These are phyloP conservation scores for Inonotus obliquus DNA, from an alignment of 1,284 basidiomycete genomes.

Conservation along the genomic window DNA sequence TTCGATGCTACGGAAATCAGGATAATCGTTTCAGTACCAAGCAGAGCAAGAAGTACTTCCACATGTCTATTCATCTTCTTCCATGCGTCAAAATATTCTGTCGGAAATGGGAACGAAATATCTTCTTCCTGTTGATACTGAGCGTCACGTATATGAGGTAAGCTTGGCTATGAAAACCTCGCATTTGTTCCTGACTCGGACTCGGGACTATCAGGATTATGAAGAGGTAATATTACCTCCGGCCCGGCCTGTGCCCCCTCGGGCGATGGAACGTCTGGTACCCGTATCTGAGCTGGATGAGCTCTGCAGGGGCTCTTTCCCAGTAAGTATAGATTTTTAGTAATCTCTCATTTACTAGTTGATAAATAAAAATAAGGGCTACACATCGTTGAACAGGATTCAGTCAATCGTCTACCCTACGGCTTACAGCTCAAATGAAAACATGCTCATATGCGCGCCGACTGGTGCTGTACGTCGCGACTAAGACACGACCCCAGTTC, in stretches of 20 bases:
- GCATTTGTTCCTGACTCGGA: background rate
- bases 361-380: constrained; percentile 52
- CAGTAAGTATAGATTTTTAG: constrained; percentile 43
- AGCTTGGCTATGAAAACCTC: constrained; percentile 11
- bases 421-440: constrained; percentile 93
- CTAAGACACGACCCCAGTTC: too few relatives aligned
- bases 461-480: constrained; percentile 15
- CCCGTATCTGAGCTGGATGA: constrained; percentile 73
- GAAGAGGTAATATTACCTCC: constrained; percentile 92
- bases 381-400: constrained; percentile 86
- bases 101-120: constrained; percentile 77
- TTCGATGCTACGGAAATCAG: background rate
- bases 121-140: constrained; percentile 84
- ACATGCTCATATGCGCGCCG: constrained; percentile 89
- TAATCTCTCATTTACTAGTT: background rate
- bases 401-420: constrained; percentile 95
- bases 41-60: constrained; percentile 69
- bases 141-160: constrained; percentile 55
- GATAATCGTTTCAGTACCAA: constrained; percentile 34
- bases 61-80: constrained; percentile 82
- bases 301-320: constrained; percentile 84
- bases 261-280: constrained; percentile 69
- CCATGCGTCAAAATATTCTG: constrained; percentile 57
- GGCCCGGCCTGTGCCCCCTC: constrained; percentile 74
- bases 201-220: constrained; percentile 41